Evolutionary conservation across 768 basidiomycete species (phyloP).

Genomic region (Lentinula boryana): DNA sequence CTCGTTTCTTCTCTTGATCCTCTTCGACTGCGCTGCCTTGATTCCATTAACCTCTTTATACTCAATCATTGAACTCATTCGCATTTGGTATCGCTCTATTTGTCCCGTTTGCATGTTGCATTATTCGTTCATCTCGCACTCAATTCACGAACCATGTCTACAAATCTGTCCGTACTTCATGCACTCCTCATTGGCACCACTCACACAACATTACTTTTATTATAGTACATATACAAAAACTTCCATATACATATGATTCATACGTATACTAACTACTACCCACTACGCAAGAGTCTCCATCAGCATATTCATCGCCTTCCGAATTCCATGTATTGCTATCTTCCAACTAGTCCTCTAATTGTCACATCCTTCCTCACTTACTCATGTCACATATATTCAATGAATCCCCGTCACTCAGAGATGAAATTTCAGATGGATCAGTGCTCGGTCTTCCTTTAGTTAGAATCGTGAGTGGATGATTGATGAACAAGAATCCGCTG

Average conservation of each 20-base stretch:
- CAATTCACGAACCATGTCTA: background rate
- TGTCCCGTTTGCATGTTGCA: background rate
- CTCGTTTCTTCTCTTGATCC: background rate
- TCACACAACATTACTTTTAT: background rate
- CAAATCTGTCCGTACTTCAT: background rate
- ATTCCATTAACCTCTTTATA: background rate
- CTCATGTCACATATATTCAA: background rate
- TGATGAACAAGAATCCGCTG: no score
- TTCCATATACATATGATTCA: background rate
- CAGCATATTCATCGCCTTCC: background rate
- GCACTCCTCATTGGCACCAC: background rate
- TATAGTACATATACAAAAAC: conserved; percentile 1
- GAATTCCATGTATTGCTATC: conserved; percentile 1
- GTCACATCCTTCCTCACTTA: background rate
- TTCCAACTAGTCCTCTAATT: background rate
- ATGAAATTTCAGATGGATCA: no score
- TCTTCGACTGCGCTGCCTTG: background rate
- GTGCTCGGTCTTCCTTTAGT: no score
- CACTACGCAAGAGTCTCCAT: background rate
- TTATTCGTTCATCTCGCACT: background rate
- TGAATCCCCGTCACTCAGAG: no score
- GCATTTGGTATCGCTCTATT: background rate
- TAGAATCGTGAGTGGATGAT: no score
- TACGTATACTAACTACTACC: background rate
- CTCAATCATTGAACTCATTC: background rate